phyloP scores from a whole-genome alignment of 2,329 filamentous ascomycete genomes.

The Ophiostoma montium region DNA sequence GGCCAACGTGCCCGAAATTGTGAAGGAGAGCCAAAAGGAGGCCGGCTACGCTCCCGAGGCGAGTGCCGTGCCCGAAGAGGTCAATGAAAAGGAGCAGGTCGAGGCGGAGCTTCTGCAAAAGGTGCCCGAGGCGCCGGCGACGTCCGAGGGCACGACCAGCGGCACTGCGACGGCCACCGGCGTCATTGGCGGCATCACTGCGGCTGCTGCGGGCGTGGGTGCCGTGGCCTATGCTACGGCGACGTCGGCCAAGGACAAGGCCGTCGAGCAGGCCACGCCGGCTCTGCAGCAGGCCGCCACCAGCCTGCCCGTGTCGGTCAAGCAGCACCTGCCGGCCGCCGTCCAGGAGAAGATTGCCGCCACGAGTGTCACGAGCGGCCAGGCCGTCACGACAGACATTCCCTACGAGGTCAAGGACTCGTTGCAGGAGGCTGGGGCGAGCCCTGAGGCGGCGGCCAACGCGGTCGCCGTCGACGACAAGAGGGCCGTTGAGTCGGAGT shows the following conservation, averaged over 20 bases:
- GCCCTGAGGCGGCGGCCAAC: constrained; percentile 59
- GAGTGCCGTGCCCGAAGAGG: constrained; percentile 48
- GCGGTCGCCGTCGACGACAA: constrained; percentile 60
- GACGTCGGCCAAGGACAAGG: constrained; percentile 24
- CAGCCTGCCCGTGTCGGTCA: constrained; percentile 39
- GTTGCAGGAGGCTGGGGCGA: constrained; percentile 40
- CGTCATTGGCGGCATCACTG: constrained; percentile 16
- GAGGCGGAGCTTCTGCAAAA: constrained; percentile 58
- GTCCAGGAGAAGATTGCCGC: constrained; percentile 33
- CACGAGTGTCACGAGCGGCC: constrained; percentile 26
- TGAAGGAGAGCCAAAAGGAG: constrained; percentile 50
- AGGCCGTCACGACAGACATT: constrained; percentile 33
- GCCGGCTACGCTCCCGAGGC: constrained; percentile 53
- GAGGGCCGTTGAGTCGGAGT: constrained; percentile 57
- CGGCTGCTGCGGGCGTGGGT: constrained; percentile 25
- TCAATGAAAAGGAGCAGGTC: constrained; percentile 55
- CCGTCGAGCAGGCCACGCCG: constrained; percentile 21
- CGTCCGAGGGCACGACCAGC: constrained; percentile 40
- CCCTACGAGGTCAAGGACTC: constrained; percentile 44
- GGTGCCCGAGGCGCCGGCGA: constrained; percentile 45
- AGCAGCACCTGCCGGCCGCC: constrained; percentile 34
- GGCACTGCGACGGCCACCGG: neutral
- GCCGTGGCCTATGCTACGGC: constrained; percentile 17
- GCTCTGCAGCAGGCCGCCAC: constrained; percentile 13
- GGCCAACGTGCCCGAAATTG: neutral